phyloP scores from a whole-genome alignment of 176 grass and related monocot species.

The Phoenix dactylifera region DNA sequence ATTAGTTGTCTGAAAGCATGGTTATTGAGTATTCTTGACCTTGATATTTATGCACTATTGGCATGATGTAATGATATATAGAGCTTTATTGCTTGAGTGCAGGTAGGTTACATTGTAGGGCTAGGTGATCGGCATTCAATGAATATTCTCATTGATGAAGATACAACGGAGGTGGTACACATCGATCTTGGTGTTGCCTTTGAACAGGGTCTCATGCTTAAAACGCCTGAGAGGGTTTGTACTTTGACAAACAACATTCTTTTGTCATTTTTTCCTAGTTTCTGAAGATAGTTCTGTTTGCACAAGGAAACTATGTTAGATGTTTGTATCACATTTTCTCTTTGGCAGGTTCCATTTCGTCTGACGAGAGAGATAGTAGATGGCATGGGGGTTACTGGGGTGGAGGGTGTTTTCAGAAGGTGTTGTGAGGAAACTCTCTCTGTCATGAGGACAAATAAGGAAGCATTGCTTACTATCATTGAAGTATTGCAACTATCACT shows the following conservation, averaged over 20 bases:
- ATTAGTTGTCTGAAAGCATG: too few species aligned
- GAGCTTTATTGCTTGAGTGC: not conserved
- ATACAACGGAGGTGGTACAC: slow-evolving; percentile 86
- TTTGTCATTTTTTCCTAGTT: not conserved
- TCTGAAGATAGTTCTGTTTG: not conserved
- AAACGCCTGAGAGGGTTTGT: slow-evolving; percentile 75
- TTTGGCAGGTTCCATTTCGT: slow-evolving; percentile 67
- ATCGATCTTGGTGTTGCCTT: slow-evolving; percentile 98
- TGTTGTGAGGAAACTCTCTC: slow-evolving; percentile 92
- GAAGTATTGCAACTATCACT: slow-evolving; percentile 42
- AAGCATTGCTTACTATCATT: slow-evolving; percentile 81
- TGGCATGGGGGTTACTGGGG: slow-evolving; percentile 89
- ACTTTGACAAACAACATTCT: too few species aligned
- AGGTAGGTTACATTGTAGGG: slow-evolving; percentile 95
- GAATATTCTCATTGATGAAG: slow-evolving; percentile 97
- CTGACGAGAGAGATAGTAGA: slow-evolving; percentile 84
- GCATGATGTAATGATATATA: too few species aligned
- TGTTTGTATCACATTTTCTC: not conserved
- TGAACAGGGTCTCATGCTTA: slow-evolving; percentile 96
- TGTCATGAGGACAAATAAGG: slow-evolving; percentile 91
- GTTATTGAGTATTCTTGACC: too few species aligned
- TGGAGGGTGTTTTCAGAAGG: slow-evolving; percentile 92
- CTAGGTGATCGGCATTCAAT: slow-evolving; percentile 93
- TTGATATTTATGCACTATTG: too few species aligned
- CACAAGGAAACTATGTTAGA: not conserved